Percentiles rank a stretch among this genome's conserved stretches.
phyloP scores from a whole-genome alignment of 78 protist genomes.

The Tieghemostelium lacteum region DNA sequence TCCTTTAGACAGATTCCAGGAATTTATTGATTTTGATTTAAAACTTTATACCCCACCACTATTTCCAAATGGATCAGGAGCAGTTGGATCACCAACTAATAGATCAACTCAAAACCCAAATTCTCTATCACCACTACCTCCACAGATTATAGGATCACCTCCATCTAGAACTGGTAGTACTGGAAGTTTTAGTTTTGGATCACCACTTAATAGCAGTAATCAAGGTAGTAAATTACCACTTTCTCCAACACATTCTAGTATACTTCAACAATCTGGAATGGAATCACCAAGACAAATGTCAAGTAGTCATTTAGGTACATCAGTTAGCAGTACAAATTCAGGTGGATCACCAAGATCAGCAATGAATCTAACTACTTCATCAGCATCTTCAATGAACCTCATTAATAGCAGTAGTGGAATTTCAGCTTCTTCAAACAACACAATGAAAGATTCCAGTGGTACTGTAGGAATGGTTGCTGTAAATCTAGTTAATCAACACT shows the following conservation, averaged over 20 bases:
- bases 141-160: slow-evolving; percentile 7
- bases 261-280: background rate
- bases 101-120: background rate
- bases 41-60: background rate
- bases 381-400: background rate
- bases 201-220: background rate
- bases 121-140: slow-evolving; percentile 32
- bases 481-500: background rate
- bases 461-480: background rate
- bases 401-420: background rate
- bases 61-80: background rate
- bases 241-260: slow-evolving; percentile 2
- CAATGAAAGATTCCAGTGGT: background rate
- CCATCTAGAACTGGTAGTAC: slow-evolving; percentile 56
- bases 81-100: background rate
- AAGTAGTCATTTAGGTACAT: background rate
- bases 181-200: slow-evolving; percentile 37
- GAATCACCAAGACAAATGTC: slow-evolving; percentile 55
- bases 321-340: background rate
- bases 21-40: slow-evolving; percentile 20
- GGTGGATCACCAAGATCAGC: slow-evolving; percentile 9
- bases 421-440: background rate
- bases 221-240: slow-evolving; percentile 10
- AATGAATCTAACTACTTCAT: background rate
- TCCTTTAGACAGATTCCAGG: slow-evolving; percentile 47